Percentiles rank a stretch among this genome's conserved stretches.
These are phyloP conservation scores for Zea luxurians DNA, from an alignment of 176 grass and related monocot genomes.

Conservation along the genomic window DNA sequence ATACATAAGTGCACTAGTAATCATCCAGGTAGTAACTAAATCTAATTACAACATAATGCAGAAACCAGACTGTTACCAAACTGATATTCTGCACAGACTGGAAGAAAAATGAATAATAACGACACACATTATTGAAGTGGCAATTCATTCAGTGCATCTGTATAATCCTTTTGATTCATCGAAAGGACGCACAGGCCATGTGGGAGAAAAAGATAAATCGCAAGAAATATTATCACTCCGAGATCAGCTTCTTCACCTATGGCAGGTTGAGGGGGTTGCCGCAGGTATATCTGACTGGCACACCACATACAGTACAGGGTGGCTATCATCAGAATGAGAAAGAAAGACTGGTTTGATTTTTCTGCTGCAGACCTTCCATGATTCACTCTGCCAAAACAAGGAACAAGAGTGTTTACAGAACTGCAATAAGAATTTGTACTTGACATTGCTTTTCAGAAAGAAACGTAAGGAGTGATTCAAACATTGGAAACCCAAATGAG, in stretches of 20 bases:
- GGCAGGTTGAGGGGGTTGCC: conserved; percentile 63
- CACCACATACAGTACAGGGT: conserved; percentile 82
- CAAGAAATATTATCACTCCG: conserved; percentile 78
- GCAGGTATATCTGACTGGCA: conserved; percentile 80
- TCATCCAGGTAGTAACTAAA: conserved; percentile 16
- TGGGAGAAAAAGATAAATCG: conserved; percentile 78
- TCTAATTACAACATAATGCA: conserved; percentile 40
- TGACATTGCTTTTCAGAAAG: background rate
- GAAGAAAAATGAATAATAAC: conserved; percentile 1
- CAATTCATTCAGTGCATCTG: conserved; percentile 47
- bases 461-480: background rate
- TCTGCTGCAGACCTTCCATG: conserved; percentile 45
- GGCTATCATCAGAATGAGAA: conserved; percentile 61
- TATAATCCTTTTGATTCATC: conserved; percentile 67
- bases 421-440: background rate
- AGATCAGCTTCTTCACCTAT: conserved; percentile 99
- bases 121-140: conserved; percentile 42
- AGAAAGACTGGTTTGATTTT: conserved; percentile 75
- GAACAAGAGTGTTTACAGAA: conserved; percentile 17
- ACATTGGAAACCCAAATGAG: conserved; percentile 13
- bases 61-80: conserved; percentile 25
- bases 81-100: background rate
- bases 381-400: conserved; percentile 56
- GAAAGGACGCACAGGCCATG: conserved; percentile 75
- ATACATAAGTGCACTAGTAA: conserved; percentile 25